These are phyloP conservation scores for Kwoniella sp. DNA, from an alignment of 768 basidiomycete genomes.

Conservation along the genomic window DNA sequence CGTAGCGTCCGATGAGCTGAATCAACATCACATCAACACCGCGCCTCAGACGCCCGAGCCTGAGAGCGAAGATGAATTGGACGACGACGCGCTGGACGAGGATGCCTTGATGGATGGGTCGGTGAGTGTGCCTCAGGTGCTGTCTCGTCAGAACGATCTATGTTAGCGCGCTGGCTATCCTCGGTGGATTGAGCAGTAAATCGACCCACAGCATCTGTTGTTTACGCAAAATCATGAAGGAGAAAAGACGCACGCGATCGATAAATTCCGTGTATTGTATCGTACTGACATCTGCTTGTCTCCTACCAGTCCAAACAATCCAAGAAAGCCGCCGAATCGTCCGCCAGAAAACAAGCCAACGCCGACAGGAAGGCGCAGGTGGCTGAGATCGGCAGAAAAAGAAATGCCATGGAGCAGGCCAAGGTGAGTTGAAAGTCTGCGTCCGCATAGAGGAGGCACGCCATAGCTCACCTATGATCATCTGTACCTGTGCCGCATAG, in stretches of 20 bases:
- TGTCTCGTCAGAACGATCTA: too few relatives aligned
- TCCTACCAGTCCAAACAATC: conserved; percentile 13
- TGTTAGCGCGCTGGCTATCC: background rate
- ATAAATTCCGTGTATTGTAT: background rate
- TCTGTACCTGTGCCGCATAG: conserved; percentile 57
- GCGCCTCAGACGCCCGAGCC: conserved; percentile 45
- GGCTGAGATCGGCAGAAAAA: conserved; percentile 40
- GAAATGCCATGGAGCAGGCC: conserved; percentile 43
- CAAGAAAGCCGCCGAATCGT: conserved; percentile 34
- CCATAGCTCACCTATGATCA: background rate
- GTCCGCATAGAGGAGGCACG: background rate
- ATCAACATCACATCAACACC: conserved; percentile 65
- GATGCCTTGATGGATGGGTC: conserved; percentile 31
- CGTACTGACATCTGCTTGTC: background rate
- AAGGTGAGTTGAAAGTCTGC: conserved; percentile 38
- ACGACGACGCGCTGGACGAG: conserved; percentile 41
- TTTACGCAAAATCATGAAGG: too few relatives aligned
- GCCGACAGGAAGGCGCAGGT: conserved; percentile 44
- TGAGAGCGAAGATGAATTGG: conserved; percentile 40
- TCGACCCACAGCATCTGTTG: too few relatives aligned
- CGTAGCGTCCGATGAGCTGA: conserved; percentile 68
- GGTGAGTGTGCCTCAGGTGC: too few relatives aligned
- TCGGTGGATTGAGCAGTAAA: too few relatives aligned
- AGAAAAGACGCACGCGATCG: background rate
- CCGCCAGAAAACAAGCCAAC: conserved; percentile 46